Evolutionary conservation across 352 stramenopile species (phyloP).

Genomic region (Phytophthora ramorum): DNA sequence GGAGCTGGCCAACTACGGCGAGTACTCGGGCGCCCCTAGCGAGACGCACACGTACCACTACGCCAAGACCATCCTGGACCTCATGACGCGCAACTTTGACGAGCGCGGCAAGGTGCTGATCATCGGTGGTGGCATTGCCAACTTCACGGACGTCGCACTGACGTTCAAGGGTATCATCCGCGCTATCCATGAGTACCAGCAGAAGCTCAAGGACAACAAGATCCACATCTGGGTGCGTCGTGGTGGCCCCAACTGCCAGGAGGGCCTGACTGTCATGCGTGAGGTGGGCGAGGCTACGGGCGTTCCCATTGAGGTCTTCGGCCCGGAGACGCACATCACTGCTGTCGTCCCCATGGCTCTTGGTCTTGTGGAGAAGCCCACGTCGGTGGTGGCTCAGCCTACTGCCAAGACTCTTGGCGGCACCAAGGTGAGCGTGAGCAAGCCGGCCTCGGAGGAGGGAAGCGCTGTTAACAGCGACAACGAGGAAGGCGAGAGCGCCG

Average conservation of each 20-base stretch:
- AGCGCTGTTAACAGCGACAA: slow-evolving; percentile 47
- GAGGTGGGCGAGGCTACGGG: slow-evolving; percentile 89
- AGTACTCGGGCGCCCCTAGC: slow-evolving; percentile 97
- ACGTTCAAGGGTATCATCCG: slow-evolving; percentile 98
- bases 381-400: slow-evolving; percentile 25
- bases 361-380: slow-evolving; percentile 81
- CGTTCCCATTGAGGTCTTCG: slow-evolving; percentile 95
- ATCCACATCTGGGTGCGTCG: slow-evolving; percentile 96
- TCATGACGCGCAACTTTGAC: slow-evolving; percentile 95
- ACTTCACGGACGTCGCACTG: slow-evolving; percentile 98
- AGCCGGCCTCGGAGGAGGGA: slow-evolving; percentile 32
- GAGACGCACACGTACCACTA: slow-evolving; percentile 98
- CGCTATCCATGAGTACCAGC: slow-evolving; percentile 92
- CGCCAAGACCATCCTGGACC: slow-evolving; percentile 95
- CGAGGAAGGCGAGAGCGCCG: slow-evolving; percentile 32
- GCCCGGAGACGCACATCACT: slow-evolving; percentile 96
- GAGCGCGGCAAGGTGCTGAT: slow-evolving; percentile 95
- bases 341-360: slow-evolving; percentile 95
- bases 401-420: slow-evolving; percentile 29
- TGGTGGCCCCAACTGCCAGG: slow-evolving; percentile 97
- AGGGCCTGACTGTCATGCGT: slow-evolving; percentile 94
- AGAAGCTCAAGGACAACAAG: slow-evolving; percentile 92
- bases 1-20: slow-evolving; percentile 97
- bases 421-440: slow-evolving; percentile 30
- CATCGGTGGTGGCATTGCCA: slow-evolving; percentile 97